Evolutionary conservation across 495 filamentous ascomycete genomes (phyloP), one percentile per base, ranked within the genome.

Genomic region (Trichoderma reesei): DNA sequence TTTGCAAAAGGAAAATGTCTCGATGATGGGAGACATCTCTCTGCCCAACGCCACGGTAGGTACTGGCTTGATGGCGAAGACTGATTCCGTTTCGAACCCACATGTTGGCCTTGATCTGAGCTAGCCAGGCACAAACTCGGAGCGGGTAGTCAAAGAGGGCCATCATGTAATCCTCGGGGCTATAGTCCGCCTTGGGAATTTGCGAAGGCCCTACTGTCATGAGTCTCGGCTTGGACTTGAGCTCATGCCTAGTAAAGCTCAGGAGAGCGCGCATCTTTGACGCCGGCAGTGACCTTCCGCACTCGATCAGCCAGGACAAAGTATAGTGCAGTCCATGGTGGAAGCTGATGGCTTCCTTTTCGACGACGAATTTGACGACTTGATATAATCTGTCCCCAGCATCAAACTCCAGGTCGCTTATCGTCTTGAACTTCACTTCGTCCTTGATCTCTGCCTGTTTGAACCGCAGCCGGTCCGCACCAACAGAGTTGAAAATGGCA

Each of bases 81-180:
- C 92, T 96, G 67, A 97, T 86, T 9, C 94, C 94, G 71, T 99
- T 99, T 41, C 94, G 87, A 44, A 99, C 95, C 94, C 94, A 99
- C 89, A 97, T 94, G 16, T 90, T 89, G 3, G 92, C 90, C 72
- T 95, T 96, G 86, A 98, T 98, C 76, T 99, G 95, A 2, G 93
- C 89, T 26, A 99, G 78, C 94, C 94, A 99, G 10, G 90, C 91
- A 73, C 91, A 96, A 3, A 97, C 91, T 41, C 94, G 82, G 6
- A 99, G 80, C 3, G 94, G 92, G 71, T 89, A 95, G 72, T 99
- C 94, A 70, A 98, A 96, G 67, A 90, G 85, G 0, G 89, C 86
- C 71, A 96, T 85, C 14, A 97, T 80, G 66, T 93, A 82, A 70
- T 96, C 90, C 65, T 96, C 90, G 0, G 84, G 77, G 0, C 72